Conservation (phyloP, 345 rosid species). For the Kandelia obovata region DNA sequence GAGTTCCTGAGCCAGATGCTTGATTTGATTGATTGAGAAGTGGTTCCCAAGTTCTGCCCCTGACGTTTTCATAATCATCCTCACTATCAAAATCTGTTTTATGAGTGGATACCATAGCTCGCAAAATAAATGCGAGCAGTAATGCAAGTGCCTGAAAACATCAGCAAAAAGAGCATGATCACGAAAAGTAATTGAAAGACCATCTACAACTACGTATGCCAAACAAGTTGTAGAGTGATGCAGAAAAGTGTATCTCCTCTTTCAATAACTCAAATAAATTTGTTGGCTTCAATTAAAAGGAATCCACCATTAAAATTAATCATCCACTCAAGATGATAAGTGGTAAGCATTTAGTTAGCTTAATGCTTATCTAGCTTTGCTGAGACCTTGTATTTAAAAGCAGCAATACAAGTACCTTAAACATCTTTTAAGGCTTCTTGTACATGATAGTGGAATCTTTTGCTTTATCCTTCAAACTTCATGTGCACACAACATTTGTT, state of each 20-base stretch:
- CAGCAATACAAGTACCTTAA: too few species aligned
- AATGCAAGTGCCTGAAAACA: constrained; percentile 57
- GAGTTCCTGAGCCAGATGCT: constrained; percentile 49
- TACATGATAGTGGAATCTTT: background rate
- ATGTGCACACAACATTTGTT: background rate
- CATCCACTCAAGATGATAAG: too few species aligned
- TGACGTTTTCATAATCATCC: constrained; percentile 55
- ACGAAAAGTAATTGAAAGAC: background rate
- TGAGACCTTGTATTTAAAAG: too few species aligned
- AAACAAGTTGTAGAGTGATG: too few species aligned
- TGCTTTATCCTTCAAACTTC: background rate
- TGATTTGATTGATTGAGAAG: constrained; percentile 62
- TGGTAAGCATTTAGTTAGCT: too few species aligned
- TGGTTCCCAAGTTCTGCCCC: constrained; percentile 66
- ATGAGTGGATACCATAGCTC: constrained; percentile 61
- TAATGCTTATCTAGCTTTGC: too few species aligned
- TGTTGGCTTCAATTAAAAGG: too few species aligned
- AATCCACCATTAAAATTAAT: too few species aligned
- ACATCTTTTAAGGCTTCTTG: too few species aligned
- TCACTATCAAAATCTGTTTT: constrained; percentile 44
- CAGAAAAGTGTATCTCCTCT: too few species aligned
- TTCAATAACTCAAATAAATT: too few species aligned
- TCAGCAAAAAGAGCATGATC: constrained; percentile 9
- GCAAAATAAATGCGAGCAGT: constrained; percentile 63
- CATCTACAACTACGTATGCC: too few species aligned